These are phyloP conservation scores for Pyrus bretschneideri DNA, from an alignment of 306 rosid genomes.

Conservation along the genomic window DNA sequence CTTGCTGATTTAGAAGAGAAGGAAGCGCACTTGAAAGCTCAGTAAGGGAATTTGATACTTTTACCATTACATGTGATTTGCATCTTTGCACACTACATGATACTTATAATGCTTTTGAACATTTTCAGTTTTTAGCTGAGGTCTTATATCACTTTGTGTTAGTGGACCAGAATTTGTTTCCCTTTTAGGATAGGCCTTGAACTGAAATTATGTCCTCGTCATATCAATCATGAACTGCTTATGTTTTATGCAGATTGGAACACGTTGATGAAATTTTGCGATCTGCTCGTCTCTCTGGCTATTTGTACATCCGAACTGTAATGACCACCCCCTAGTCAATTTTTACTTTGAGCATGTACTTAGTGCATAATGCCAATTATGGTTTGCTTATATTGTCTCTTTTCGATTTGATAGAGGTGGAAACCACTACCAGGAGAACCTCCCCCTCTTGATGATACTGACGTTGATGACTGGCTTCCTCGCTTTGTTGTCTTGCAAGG, in stretches of 20 bases:
- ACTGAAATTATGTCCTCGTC: neutral
- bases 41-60: constrained; percentile 40
- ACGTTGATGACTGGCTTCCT: constrained; percentile 85
- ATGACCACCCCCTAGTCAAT: constrained; percentile 13
- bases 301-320: constrained; percentile 76
- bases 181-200: neutral
- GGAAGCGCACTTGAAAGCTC: constrained; percentile 86
- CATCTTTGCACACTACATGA: neutral
- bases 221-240: constrained; percentile 4
- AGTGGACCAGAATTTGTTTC: neutral
- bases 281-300: constrained; percentile 74
- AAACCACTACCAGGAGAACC: constrained; percentile 79
- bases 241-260: constrained; percentile 58
- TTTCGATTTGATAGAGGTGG: constrained; percentile 53
- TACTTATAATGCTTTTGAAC: neutral
- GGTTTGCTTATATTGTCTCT: neutral
- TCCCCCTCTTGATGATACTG: constrained; percentile 68
- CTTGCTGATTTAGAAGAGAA: constrained; percentile 75
- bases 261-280: constrained; percentile 72
- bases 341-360: constrained; percentile 7
- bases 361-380: constrained; percentile 3
- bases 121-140: neutral
- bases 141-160: neutral
- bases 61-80: constrained; percentile 4
- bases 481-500: constrained; percentile 87